A percentile compares a stretch with the other conserved stretches of the same genome.
Conservation (phyloP, 371 early-diverging fungal genomes). For the Lichtheimia ornata region DNA sequence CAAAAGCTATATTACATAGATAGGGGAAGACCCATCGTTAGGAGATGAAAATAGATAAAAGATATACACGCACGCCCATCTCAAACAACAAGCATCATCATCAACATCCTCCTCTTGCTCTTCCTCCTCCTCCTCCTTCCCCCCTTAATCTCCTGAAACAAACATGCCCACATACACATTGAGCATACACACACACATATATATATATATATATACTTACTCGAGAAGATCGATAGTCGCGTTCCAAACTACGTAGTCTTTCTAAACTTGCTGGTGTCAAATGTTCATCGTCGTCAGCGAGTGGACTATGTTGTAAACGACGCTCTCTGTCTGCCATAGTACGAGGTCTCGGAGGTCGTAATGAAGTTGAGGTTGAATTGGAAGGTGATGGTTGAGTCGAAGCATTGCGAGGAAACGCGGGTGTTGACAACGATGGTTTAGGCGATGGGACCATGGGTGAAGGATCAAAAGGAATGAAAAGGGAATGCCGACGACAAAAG, state of each 20-base stretch:
- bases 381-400: constrained; percentile 18
- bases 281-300: constrained; percentile 17
- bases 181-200: too few relatives aligned
- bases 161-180: too few relatives aligned
- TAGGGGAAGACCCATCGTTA: too few relatives aligned
- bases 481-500: neutral
- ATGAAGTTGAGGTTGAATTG: constrained; percentile 15
- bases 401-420: constrained; percentile 12
- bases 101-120: too few relatives aligned
- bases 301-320: neutral
- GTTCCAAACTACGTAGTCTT: constrained; percentile 13
- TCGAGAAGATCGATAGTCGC: constrained; percentile 7
- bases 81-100: too few relatives aligned
- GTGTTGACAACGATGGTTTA: constrained; percentile 15
- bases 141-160: too few relatives aligned
- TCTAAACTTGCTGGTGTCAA: constrained; percentile 13
- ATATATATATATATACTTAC: neutral
- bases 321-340: neutral
- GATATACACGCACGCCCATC: too few relatives aligned
- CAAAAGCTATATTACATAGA: neutral
- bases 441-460: constrained; percentile 9
- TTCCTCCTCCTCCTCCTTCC: too few relatives aligned
- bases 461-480: neutral
- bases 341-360: constrained; percentile 6
- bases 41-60: too few relatives aligned